These are phyloP conservation scores for Candida tammaniensis DNA, from an alignment of 805 yeast genomes.

Conservation along the genomic window DNA sequence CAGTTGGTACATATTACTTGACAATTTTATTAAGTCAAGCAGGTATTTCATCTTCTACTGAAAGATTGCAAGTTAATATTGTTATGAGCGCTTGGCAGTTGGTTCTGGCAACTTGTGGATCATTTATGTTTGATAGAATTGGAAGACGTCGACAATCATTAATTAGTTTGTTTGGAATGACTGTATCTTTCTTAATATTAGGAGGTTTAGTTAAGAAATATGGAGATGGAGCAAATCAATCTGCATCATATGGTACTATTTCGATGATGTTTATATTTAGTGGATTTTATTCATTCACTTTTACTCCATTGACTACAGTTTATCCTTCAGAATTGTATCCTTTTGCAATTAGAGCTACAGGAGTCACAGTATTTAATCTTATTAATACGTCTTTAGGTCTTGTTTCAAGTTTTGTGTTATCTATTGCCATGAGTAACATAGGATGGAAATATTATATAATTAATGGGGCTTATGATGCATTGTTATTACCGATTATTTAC, in stretches of 20 bases:
- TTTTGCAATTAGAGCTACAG: slow-evolving; percentile 13
- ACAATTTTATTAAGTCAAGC: slow-evolving; percentile 13
- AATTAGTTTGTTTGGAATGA: slow-evolving; percentile 11
- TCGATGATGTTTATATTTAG: slow-evolving; percentile 14
- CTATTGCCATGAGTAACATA: slow-evolving; percentile 15
- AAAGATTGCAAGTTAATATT: slow-evolving; percentile 13
- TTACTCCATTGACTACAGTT: slow-evolving; percentile 13
- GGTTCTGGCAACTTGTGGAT: slow-evolving; percentile 10
- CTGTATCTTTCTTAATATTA: slow-evolving; percentile 7
- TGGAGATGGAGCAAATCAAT: slow-evolving; percentile 9
- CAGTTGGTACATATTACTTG: slow-evolving; percentile 15
- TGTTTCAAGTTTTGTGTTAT: slow-evolving; percentile 13
- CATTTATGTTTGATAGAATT: slow-evolving; percentile 10
- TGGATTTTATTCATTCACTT: slow-evolving; percentile 14
- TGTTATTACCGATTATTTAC: slow-evolving; percentile 13
- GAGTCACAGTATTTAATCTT: slow-evolving; percentile 6
- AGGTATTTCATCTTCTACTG: slow-evolving; percentile 11
- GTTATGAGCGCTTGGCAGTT: slow-evolving; percentile 14
- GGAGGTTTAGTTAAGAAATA: slow-evolving; percentile 12
- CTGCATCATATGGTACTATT: slow-evolving; percentile 13
- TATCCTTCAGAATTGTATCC: slow-evolving; percentile 15
- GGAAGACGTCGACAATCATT: slow-evolving; percentile 12
- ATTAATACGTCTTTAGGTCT: slow-evolving; percentile 10
- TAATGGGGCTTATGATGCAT: slow-evolving; percentile 18
- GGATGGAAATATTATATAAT: slow-evolving; percentile 18